Evolutionary conservation across 768 basidiomycete genomes (phyloP), one percentile per base, ranked within the genome.

Genomic region (Tulasnella sp.): DNA sequence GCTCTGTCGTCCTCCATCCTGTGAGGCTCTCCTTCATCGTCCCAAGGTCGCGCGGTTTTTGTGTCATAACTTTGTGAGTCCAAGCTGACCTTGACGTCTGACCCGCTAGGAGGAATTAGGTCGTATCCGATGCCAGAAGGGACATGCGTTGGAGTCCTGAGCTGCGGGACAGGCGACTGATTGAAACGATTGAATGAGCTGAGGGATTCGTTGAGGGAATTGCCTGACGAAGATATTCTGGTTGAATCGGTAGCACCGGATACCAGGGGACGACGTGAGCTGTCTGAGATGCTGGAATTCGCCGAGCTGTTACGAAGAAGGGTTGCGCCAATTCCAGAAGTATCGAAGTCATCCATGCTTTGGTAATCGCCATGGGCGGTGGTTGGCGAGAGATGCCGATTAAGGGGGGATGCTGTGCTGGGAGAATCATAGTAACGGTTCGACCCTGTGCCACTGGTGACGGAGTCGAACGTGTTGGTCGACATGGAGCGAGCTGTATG

Each of bases 21-120:
- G 14, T 52, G 68, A 44, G 68, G 32, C 1, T 29, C 44, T 14
- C 34, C 62, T 39, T 67, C 22, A 14, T 72, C 62, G 71, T 64
- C 62, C 40, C 32, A 39, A 12, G 62, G 34, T 65, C 39, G 62
- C 66, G 36, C 44, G 62, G 36, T 63, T 41, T 64, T 72, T 62
- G 29, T 41, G 71, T 64, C 47, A 44, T 62, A 52, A 29, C 19
- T 29, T 22, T 42, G 63, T 2, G 64, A 65, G 11, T 44, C 40
- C n/a, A 52, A 47, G 69, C 44, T 70, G 22, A 70, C 69, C 16
- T 70, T 70, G 32, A 70, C 69, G 34, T 70, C 69, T 22, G 69
- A 35, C 14, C 69, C 69, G 39, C 36, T 70, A 29, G 69, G 69
- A 3, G 69, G 69, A 47, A 70, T 47, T 22, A 44, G 52, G 14